Evolutionary conservation across 768 basidiomycete genomes (phyloP).

Genomic region (Gyrodon lividus): DNA sequence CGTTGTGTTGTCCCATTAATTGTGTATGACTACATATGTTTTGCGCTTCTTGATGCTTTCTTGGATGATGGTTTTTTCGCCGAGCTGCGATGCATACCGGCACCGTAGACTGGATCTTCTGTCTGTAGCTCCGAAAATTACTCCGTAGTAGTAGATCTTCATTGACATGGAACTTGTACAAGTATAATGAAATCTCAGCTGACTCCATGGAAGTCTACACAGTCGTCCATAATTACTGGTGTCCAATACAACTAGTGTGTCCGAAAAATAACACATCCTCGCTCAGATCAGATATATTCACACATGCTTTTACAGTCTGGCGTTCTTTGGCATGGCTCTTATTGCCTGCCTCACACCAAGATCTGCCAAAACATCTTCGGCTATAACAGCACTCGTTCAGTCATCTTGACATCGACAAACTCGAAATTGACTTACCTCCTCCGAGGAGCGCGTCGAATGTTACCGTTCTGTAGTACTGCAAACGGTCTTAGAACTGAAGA

Average conservation of each 20-base stretch:
- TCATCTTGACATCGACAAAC: neutral
- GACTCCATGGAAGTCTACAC: neutral
- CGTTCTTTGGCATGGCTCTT: constrained; percentile 69
- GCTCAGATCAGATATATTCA: neutral
- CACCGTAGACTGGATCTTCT: too few relatives aligned
- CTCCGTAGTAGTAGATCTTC: too few relatives aligned
- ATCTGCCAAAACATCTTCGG: constrained; percentile 75
- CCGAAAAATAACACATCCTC: neutral
- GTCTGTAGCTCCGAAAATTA: too few relatives aligned
- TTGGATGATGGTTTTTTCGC: neutral
- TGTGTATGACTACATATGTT: neutral
- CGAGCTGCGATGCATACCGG: too few relatives aligned
- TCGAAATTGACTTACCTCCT: constrained; percentile 43
- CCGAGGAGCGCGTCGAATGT: constrained; percentile 56
- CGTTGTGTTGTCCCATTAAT: neutral
- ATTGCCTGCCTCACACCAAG: constrained; percentile 82
- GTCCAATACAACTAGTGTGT: neutral
- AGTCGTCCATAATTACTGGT: neutral
- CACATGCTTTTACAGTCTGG: constrained; percentile 44
- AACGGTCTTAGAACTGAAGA: constrained; percentile 13
- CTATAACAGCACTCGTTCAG: constrained; percentile 31
- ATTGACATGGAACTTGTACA: too few relatives aligned
- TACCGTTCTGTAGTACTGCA: constrained; percentile 30
- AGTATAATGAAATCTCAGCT: too few relatives aligned
- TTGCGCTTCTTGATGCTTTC: neutral